These are phyloP conservation scores for Aspergillus coremiiformis DNA, from an alignment of 495 filamentous ascomycete genomes.

Conservation along the genomic window DNA sequence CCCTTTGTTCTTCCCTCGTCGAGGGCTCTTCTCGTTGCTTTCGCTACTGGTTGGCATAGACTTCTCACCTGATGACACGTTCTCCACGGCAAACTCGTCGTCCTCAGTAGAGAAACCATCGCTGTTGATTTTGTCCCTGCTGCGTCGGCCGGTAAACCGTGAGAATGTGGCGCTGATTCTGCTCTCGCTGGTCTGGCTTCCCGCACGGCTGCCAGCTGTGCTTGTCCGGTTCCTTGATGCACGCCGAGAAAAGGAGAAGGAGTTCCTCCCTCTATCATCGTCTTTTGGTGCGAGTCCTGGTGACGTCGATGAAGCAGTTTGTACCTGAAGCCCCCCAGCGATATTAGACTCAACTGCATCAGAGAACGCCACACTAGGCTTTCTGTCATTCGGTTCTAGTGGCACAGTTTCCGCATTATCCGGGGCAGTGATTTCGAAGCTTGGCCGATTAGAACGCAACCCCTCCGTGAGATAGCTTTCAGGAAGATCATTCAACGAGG, in stretches of 20 bases:
- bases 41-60: slow-evolving; percentile 17
- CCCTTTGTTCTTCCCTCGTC: slow-evolving; percentile 22
- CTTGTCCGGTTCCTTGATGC: slow-evolving; percentile 50
- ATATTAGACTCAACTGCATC: slow-evolving; percentile 15
- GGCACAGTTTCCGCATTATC: slow-evolving; percentile 9
- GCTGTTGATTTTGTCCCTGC: slow-evolving; percentile 34
- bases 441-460: slow-evolving; percentile 28
- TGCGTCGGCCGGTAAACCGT: slow-evolving; percentile 50
- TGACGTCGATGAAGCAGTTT: slow-evolving; percentile 41
- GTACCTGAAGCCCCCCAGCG: slow-evolving; percentile 30
- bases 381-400: slow-evolving; percentile 8
- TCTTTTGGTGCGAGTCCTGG: slow-evolving; percentile 39
- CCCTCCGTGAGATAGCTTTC: slow-evolving; percentile 19
- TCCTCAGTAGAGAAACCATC: slow-evolving; percentile 26
- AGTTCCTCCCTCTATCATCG: slow-evolving; percentile 45
- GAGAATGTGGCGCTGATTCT: slow-evolving; percentile 60
- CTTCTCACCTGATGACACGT: slow-evolving; percentile 28
- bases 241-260: slow-evolving; percentile 48
- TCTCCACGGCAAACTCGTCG: slow-evolving; percentile 23
- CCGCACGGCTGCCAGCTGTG: slow-evolving; percentile 56
- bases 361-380: slow-evolving; percentile 25
- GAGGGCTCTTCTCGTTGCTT: slow-evolving; percentile 26
- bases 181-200: slow-evolving; percentile 60
- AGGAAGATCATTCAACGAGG: slow-evolving; percentile 9
- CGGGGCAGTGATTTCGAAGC: slow-evolving; percentile 36